Percentiles rank a stretch among this genome's conserved stretches.
Evolutionary conservation across 495 filamentous ascomycete species (phyloP).

Genomic region (Neurospora discreta): DNA sequence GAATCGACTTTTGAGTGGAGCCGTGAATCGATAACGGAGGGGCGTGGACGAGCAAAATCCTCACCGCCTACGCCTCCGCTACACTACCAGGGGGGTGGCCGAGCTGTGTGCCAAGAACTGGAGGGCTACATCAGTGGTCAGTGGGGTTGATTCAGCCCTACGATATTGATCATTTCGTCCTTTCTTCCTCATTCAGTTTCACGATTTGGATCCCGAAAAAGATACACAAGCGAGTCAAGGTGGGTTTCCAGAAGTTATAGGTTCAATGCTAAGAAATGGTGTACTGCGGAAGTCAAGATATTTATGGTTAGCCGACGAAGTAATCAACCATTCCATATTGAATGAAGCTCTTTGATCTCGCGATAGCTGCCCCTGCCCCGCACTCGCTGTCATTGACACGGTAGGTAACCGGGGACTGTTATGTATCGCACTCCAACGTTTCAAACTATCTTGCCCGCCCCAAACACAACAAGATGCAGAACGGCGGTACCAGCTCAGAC

Average conservation of each 20-base stretch:
- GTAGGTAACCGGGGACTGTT: background rate
- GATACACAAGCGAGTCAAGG: background rate
- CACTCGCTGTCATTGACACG: background rate
- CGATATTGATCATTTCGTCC: background rate
- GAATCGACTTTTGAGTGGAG: constrained; percentile 22
- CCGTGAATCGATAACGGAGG: background rate
- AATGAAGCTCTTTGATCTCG: background rate
- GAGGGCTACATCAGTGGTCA: background rate
- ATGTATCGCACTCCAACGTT: background rate
- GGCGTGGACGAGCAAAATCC: background rate
- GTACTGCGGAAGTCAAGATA: background rate
- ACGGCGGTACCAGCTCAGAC: background rate
- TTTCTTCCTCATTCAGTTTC: background rate
- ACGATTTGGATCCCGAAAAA: background rate
- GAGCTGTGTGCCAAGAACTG: background rate
- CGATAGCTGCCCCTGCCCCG: background rate
- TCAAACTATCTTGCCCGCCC: background rate
- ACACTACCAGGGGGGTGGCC: background rate
- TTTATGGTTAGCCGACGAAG: background rate
- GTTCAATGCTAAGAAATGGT: background rate
- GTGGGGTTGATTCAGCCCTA: background rate
- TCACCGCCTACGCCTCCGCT: background rate
- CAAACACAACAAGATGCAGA: background rate
- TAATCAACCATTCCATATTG: background rate
- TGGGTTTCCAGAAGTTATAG: background rate